Base-by-base conservation (phyloP, 2,329 filamentous ascomycete species). In the Penicillium sp. region DNA sequence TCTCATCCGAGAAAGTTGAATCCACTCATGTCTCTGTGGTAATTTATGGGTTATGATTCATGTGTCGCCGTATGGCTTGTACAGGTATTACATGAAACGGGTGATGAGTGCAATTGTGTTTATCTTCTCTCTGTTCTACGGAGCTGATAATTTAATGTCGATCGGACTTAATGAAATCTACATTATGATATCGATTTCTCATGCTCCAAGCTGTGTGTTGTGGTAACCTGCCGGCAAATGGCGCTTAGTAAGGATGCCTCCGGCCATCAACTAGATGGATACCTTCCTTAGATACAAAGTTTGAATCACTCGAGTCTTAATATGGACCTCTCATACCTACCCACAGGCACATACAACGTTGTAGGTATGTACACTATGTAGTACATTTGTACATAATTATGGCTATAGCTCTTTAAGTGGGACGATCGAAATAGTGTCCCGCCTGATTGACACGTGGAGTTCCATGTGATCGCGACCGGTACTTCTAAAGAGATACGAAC, bases 111-210 rank as follows among this genome's bases (percentile, higher is more conserved):
- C 39, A 34, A 40, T 48, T 19, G 32, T 23, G 32, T 42, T 51
- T 51, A 14, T 55, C 23, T 51, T 55, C 47, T 41, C 3, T 23
- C 8, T 36, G 39, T 35, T 51, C 52, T 27, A 16, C 36, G 30
- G n/a, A 51, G 52, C 52, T 51, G 47, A 42, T 51, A 51, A 50
- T 55, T n/a, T 60, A 61, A 61, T 63, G 59, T 54, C 53, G 35
- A 60, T 40, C 45, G 18, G 41, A 40, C 35, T 46, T 55, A 51
- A 51, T 46, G 48, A 46, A 51, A 53, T 43, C n/a, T 50, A 18
- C 30, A 32, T 30, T 14, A 38, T 49, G 32, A 18, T 27, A 50
- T 44, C 4, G 29, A 27, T 23, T 6, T 39, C 11, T 9, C 35
- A 18, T 6, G 32, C 3, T 14, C n/a, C 13, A n/a, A n/a, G n/a